Percentiles rank a stretch among this genome's conserved stretches.
Evolutionary conservation across 1,284 basidiomycete species (phyloP).

Genomic region (Gomphus bonarii): DNA sequence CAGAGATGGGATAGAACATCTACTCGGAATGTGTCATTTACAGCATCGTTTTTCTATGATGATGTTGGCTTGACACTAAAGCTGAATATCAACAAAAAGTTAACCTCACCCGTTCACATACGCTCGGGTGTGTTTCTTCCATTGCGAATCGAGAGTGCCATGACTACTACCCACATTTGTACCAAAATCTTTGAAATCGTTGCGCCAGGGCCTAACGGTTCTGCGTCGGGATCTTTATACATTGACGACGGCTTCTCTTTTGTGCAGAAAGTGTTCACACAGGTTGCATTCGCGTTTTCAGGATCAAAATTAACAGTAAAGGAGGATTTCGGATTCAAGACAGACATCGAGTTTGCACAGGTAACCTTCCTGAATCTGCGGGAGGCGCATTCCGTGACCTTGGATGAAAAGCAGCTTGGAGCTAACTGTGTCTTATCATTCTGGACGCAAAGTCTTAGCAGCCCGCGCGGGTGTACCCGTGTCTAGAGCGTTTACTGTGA

Average conservation of each 20-base stretch:
- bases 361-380: slow-evolving; percentile 14
- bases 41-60: too few species aligned
- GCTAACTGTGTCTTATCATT: not conserved
- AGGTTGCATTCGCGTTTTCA: slow-evolving; percentile 34
- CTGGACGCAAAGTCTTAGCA: slow-evolving; percentile 1
- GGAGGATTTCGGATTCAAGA: slow-evolving; percentile 39
- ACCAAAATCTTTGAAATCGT: slow-evolving; percentile 49
- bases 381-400: too few species aligned
- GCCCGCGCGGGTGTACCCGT: not conserved
- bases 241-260: slow-evolving; percentile 55
- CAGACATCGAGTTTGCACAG: slow-evolving; percentile 12
- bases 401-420: not conserved
- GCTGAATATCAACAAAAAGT: too few species aligned
- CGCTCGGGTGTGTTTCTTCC: slow-evolving; percentile 49
- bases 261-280: slow-evolving; percentile 30
- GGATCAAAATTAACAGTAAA: slow-evolving; percentile 31
- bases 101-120: slow-evolving; percentile 53
- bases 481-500: not conserved
- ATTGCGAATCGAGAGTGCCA: slow-evolving; percentile 39
- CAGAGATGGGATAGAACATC: not conserved
- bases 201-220: slow-evolving; percentile 38
- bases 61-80: too few species aligned
- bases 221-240: slow-evolving; percentile 43
- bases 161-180: slow-evolving; percentile 49
- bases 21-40: too few species aligned